Conservation (phyloP, 345 rosid species). For the Bruguiera gymnorhiza region DNA sequence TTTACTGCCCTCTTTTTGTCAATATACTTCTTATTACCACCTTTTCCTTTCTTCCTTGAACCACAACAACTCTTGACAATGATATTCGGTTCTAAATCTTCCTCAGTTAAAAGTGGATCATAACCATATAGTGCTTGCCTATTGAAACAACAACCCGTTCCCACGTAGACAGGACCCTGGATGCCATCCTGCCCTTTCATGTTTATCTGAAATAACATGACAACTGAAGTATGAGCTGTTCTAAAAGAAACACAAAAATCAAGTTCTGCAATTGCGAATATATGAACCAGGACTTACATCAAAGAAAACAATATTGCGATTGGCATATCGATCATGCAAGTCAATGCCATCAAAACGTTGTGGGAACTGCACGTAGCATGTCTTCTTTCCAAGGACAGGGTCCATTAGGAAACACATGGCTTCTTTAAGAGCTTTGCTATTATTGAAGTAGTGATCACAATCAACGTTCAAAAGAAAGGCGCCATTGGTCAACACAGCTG, state of each 20-base stretch:
- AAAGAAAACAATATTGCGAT: slow-evolving; percentile 95
- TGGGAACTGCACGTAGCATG: slow-evolving; percentile 98
- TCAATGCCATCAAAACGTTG: slow-evolving; percentile 99
- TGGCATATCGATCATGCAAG: slow-evolving; percentile 99
- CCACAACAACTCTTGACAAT: slow-evolving; percentile 97
- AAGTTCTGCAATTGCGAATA: slow-evolving; percentile 9
- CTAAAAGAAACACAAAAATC: slow-evolving; percentile 2
- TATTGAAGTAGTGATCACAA: slow-evolving; percentile 99
- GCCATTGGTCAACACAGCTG: slow-evolving; percentile 98
- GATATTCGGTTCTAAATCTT: slow-evolving; percentile 89
- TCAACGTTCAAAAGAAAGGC: slow-evolving; percentile 97
- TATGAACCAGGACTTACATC: slow-evolving; percentile 58
- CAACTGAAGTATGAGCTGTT: slow-evolving; percentile 8
- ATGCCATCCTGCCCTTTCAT: slow-evolving; percentile 96
- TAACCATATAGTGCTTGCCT: slow-evolving; percentile 98
- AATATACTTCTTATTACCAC: slow-evolving; percentile 60
- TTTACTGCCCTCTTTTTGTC: slow-evolving; percentile 75
- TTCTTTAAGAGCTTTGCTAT: slow-evolving; percentile 96
- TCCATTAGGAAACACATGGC: slow-evolving; percentile 99
- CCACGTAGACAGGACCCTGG: slow-evolving; percentile 99
- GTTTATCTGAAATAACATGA: slow-evolving; percentile 64
- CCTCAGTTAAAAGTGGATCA: slow-evolving; percentile 95
- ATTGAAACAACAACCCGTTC: slow-evolving; percentile 98
- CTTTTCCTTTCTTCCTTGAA: slow-evolving; percentile 82
- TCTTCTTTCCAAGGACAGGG: slow-evolving; percentile 77